A percentile compares a stretch with the other conserved stretches of the same genome.
phyloP scores from a whole-genome alignment of 495 filamentous ascomycete species.

The Hypoxylon rickii region DNA sequence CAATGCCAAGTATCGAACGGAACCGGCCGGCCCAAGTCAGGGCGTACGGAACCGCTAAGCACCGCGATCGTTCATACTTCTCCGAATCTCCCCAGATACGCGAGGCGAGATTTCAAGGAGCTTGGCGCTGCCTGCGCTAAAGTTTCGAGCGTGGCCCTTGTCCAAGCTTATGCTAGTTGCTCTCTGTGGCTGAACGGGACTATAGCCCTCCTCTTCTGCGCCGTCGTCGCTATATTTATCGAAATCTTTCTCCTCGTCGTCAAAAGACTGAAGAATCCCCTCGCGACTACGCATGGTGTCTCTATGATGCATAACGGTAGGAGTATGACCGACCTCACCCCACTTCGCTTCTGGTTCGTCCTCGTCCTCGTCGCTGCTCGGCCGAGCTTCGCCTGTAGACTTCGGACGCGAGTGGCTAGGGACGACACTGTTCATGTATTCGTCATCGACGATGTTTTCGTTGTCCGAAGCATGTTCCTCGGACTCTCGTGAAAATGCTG shows the following conservation, averaged over 20 bases:
- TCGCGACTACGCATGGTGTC: slow-evolving; percentile 58
- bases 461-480: slow-evolving; percentile 51
- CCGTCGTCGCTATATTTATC: slow-evolving; percentile 37
- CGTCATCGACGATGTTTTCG: slow-evolving; percentile 66
- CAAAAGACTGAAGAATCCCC: slow-evolving; percentile 62
- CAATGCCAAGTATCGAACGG: slow-evolving; percentile 10
- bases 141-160: slow-evolving; percentile 66
- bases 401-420: slow-evolving; percentile 50
- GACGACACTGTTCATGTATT: slow-evolving; percentile 63
- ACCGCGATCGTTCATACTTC: slow-evolving; percentile 23
- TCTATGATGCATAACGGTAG: slow-evolving; percentile 44
- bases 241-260: slow-evolving; percentile 36
- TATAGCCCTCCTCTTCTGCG: slow-evolving; percentile 47
- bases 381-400: slow-evolving; percentile 51
- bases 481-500: slow-evolving; percentile 42
- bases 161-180: slow-evolving; percentile 69
- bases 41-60: slow-evolving; percentile 22
- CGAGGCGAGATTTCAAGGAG: slow-evolving; percentile 65
- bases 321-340: slow-evolving; percentile 48
- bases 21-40: slow-evolving; percentile 10
- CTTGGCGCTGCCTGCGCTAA: slow-evolving; percentile 75
- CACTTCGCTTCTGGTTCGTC: slow-evolving; percentile 44
- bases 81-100: slow-evolving; percentile 47
- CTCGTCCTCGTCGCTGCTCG: slow-evolving; percentile 53
- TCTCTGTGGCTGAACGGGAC: slow-evolving; percentile 53